These are phyloP conservation scores for Hypomyces rosellus DNA, from an alignment of 2,329 filamentous ascomycete genomes.

Conservation along the genomic window DNA sequence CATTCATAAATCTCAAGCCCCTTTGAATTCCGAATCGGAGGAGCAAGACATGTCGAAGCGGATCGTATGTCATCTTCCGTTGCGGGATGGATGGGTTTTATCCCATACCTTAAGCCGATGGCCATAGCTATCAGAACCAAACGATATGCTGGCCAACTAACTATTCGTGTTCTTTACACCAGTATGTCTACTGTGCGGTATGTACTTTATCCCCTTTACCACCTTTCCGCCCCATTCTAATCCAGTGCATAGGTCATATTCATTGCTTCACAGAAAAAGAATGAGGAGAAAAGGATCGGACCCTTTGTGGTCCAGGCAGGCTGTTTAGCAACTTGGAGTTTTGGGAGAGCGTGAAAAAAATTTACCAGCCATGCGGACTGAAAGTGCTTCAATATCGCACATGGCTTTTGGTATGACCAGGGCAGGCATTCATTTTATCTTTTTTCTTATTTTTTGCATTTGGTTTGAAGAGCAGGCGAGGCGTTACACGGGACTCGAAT, in stretches of 20 bases:
- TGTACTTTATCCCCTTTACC: background rate
- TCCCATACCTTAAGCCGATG: background rate
- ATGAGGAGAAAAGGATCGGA: background rate
- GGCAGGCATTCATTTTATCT: background rate
- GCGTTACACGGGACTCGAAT: too few relatives aligned
- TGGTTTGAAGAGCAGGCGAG: background rate
- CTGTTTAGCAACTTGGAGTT: background rate
- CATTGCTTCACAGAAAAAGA: background rate
- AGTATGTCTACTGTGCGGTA: background rate
- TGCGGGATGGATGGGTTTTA: background rate
- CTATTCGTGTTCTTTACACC: too few relatives aligned
- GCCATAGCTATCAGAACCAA: background rate
- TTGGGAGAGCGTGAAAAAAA: background rate
- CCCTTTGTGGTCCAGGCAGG: background rate
- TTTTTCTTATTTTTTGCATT: background rate
- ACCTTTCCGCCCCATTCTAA: too few relatives aligned
- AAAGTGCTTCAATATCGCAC: constrained; percentile 14
- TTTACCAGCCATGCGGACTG: constrained; percentile 12
- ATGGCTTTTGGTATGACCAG: constrained; percentile 4
- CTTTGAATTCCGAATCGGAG: background rate
- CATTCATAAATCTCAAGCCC: too few relatives aligned
- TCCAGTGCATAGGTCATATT: background rate
- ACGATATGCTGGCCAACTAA: background rate
- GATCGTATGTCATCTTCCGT: background rate
- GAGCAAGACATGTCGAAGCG: background rate